These are phyloP conservation scores for Sextonia rubra DNA, from an alignment of 164 flowering plant species.

Conservation along the genomic window DNA sequence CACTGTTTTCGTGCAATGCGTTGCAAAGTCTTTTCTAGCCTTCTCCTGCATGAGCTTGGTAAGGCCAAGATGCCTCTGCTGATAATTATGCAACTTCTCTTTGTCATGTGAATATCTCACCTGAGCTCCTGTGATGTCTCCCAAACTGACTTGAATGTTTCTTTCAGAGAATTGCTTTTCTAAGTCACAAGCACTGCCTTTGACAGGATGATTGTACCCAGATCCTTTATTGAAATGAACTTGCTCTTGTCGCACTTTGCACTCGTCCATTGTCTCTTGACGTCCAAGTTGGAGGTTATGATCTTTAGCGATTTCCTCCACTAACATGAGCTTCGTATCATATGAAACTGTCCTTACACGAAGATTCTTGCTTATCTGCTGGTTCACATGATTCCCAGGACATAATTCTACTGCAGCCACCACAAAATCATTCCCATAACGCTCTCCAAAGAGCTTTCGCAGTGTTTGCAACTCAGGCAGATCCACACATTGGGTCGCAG, in stretches of 20 bases:
- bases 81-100: constrained; percentile 2
- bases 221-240: constrained; percentile 2
- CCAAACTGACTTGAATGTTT: neutral
- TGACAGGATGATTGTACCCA: neutral
- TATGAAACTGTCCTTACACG: constrained; percentile 33
- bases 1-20: constrained; percentile 1
- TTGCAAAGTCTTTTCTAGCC: constrained; percentile 5
- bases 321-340: constrained; percentile 45
- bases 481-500: constrained; percentile 79
- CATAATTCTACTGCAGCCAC: constrained; percentile 42
- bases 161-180: neutral
- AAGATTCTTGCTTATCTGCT: constrained; percentile 42
- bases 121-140: constrained; percentile 3
- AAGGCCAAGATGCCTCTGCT: neutral
- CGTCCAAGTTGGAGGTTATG: constrained; percentile 28
- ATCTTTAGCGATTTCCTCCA: constrained; percentile 53
- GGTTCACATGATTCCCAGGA: constrained; percentile 67
- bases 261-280: constrained; percentile 34
- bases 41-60: constrained; percentile 3
- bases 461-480: constrained; percentile 67
- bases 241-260: constrained; percentile 16
- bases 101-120: constrained; percentile 4
- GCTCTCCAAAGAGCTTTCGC: constrained; percentile 58
- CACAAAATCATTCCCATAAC: constrained; percentile 61
- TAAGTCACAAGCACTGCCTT: neutral